These are phyloP conservation scores for Eucalyptus dawsonii DNA, from an alignment of 345 rosid species.

Conservation along the genomic window DNA sequence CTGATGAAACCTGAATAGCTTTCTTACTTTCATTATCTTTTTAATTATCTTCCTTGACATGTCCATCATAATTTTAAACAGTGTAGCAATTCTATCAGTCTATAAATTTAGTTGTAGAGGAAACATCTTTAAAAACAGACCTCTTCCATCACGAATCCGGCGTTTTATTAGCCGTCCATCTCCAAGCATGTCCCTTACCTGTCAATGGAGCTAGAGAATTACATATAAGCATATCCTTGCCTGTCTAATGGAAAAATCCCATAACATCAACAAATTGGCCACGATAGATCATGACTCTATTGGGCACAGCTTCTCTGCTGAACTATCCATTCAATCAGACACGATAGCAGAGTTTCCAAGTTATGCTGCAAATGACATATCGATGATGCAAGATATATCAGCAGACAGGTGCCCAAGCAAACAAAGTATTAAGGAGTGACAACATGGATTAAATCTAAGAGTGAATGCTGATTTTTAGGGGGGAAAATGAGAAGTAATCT, in stretches of 20 bases:
- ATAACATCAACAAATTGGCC: neutral
- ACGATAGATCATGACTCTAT: neutral
- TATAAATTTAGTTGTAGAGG: neutral
- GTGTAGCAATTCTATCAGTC: neutral
- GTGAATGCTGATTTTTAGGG: neutral
- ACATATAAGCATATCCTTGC: neutral
- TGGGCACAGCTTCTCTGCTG: neutral
- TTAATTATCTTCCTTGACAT: neutral
- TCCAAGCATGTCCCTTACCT: constrained; percentile 98
- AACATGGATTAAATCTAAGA: neutral
- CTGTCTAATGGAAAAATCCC: neutral
- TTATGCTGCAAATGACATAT: neutral
- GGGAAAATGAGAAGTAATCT: neutral
- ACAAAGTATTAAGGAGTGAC: neutral
- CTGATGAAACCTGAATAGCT: neutral
- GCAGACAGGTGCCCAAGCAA: neutral
- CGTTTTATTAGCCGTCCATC: constrained; percentile 96
- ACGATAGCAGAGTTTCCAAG: neutral
- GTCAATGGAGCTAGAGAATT: neutral
- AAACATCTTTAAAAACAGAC: constrained; percentile 11
- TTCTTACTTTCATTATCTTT: neutral
- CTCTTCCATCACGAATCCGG: constrained; percentile 76
- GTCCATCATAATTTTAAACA: neutral
- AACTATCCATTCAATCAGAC: neutral
- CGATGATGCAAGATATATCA: neutral